Base-by-base conservation (phyloP, 805 yeast genomes). In the Starmerella cellae region DNA sequence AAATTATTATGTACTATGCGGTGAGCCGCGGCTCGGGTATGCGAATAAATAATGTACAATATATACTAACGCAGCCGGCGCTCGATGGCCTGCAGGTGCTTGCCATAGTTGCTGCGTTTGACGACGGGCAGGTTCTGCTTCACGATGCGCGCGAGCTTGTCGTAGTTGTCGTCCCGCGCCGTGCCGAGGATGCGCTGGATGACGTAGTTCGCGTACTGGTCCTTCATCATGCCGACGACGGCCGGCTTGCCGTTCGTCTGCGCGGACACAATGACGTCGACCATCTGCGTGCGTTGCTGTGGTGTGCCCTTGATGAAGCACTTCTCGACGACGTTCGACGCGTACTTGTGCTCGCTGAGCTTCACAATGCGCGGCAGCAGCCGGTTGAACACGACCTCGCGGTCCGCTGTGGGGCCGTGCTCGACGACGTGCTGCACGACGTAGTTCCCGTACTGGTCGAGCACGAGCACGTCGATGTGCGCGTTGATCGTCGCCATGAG, bases 391-490 rank as follows among this genome's bases (percentile, higher is more conserved):
- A 91, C 78, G 37, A 60, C 65, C 43, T 68, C 71, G 16, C 79
- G 72, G 54, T 81, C 85, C 21, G 65, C 67, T 3, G 49, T 48
- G 31, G 58, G 54, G n/a, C 94, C 94, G 45, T 79, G 74, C 60
- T 85, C 94, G 49, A 91, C 73, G 42, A 91, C 81, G 60, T 91
- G 96, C 61, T 91, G 99, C 57, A 91, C 84, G 31, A 91, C 98
- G 58, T 91, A 91, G 65, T 91, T 91, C 46, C 99, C 99, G 60
- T 84, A 91, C 65, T 91, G 97, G 59, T 91, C 97, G 59, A 84
- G 94, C 44, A 87, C 82, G 55, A 91, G 69, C 55, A 74, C 77
- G 49, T 73, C 79, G 20, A 83, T 73, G 55, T 74, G 80, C 39
- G 75, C 72, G 52, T 77, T 77, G 55, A 91, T 67, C 57, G 84